A percentile compares a stretch with the other conserved stretches of the same genome.
Conservation (phyloP, 1,284 basidiomycete species). For the Mycena sp. region DNA sequence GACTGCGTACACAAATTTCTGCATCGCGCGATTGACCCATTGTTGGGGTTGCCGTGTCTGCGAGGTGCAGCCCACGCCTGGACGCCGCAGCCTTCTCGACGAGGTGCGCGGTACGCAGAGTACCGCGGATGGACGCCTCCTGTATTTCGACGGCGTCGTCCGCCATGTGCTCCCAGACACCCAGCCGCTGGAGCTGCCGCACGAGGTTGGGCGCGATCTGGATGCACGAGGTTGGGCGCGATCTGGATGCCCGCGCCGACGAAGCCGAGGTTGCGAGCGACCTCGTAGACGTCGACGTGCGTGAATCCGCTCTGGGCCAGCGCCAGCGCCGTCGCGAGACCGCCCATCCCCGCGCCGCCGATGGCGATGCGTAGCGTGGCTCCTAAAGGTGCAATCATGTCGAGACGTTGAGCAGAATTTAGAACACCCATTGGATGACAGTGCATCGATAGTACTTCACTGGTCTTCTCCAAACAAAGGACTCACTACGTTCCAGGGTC, state of each 20-base stretch:
- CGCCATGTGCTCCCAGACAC: constrained; percentile 20
- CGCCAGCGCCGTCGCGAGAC: constrained; percentile 23
- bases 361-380: constrained; percentile 21
- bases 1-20: constrained; percentile 33
- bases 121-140: constrained; percentile 57
- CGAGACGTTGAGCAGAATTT: background rate
- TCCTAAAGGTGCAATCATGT: background rate
- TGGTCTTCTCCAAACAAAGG: too few relatives aligned
- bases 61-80: constrained; percentile 26
- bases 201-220: constrained; percentile 33
- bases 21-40: constrained; percentile 32
- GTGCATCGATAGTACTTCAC: background rate
- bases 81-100: constrained; percentile 32
- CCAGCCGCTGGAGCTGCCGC: constrained; percentile 16
- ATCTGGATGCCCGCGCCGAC: too few relatives aligned
- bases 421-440: background rate
- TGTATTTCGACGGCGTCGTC: constrained; percentile 51
- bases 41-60: constrained; percentile 32
- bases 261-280: too few relatives aligned
- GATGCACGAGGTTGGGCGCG: constrained; percentile 49
- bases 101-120: constrained; percentile 34
- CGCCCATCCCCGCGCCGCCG: constrained; percentile 28
- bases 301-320: constrained; percentile 23
- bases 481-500: too few relatives aligned
- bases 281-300: constrained; percentile 21